A percentile compares a stretch with the other conserved stretches of the same genome.
Evolutionary conservation across 139 green algal genomes (phyloP).

Genomic region (Bryopsis sp.): DNA sequence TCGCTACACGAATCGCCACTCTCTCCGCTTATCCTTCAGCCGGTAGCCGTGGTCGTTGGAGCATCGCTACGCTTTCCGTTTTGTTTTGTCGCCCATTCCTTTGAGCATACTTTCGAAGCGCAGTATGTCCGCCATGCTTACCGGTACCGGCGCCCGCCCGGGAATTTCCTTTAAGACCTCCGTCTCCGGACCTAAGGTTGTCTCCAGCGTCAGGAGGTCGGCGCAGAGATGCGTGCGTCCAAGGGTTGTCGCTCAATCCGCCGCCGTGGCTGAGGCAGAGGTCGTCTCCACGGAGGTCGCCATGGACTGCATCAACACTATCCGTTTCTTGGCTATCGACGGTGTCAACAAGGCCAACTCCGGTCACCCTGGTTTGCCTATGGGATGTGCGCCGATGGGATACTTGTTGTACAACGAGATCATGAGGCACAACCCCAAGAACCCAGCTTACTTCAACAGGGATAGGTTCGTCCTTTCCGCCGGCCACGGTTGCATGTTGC

Average conservation of each 20-base stretch:
- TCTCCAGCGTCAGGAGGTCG: too few relatives aligned
- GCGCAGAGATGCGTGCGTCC: too few relatives aligned
- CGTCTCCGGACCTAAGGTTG: too few relatives aligned
- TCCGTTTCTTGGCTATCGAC: constrained; percentile 87
- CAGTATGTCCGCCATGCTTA: too few relatives aligned
- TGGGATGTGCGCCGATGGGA: constrained; percentile 94
- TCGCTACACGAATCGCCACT: too few relatives aligned
- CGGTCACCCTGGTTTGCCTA: constrained; percentile 91
- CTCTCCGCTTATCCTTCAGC: too few relatives aligned
- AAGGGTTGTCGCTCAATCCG: neutral
- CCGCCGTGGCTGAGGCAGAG: neutral
- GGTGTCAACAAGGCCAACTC: constrained; percentile 78
- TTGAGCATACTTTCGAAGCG: too few relatives aligned
- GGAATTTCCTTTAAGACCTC: too few relatives aligned
- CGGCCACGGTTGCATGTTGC: constrained; percentile 98
- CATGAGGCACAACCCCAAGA: constrained; percentile 94
- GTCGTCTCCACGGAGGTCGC: neutral
- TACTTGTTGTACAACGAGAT: constrained; percentile 94
- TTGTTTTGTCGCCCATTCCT: too few relatives aligned
- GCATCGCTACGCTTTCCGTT: too few relatives aligned
- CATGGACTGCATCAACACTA: constrained; percentile 62
- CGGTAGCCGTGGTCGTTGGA: too few relatives aligned
- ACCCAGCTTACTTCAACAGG: constrained; percentile 88
- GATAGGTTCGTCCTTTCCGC: constrained; percentile 98
- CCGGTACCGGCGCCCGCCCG: too few relatives aligned